Conservation (phyloP, 2,329 filamentous ascomycete species). For the Sphaerulina musiva region DNA sequence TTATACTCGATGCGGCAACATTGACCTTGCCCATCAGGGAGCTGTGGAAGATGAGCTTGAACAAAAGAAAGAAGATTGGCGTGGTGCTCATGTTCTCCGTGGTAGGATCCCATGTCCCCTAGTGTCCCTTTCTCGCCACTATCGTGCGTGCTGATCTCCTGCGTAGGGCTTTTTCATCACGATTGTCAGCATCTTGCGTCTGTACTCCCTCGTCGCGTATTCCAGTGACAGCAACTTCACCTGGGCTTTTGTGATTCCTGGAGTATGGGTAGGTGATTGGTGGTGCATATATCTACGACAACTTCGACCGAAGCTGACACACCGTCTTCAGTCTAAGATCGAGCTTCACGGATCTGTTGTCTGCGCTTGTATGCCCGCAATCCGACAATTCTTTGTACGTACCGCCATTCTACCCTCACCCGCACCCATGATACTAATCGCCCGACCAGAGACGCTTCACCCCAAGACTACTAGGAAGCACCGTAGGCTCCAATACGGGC, state of each 20-base stretch:
- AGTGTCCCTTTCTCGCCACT: neutral
- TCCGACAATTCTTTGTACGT: slow-evolving; percentile 7
- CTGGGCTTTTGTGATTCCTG: slow-evolving; percentile 5
- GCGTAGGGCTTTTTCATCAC: neutral
- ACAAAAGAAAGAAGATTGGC: neutral
- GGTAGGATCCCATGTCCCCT: neutral
- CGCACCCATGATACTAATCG: neutral
- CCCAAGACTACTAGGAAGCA: neutral
- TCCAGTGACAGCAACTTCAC: slow-evolving; percentile 10
- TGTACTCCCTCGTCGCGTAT: slow-evolving; percentile 12
- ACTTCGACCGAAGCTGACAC: neutral
- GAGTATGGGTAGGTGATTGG: neutral
- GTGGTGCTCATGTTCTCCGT: slow-evolving; percentile 7
- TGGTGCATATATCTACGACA: neutral
- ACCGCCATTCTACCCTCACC: neutral
- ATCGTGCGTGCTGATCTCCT: neutral
- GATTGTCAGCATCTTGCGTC: slow-evolving; percentile 15
- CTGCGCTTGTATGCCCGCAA: slow-evolving; percentile 11
- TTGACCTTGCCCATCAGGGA: neutral
- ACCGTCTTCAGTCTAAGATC: slow-evolving; percentile 2
- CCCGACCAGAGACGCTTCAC: slow-evolving; percentile 4
- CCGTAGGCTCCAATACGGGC: neutral
- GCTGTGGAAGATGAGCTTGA: slow-evolving; percentile 6
- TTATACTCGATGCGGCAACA: neutral
- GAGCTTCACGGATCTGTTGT: slow-evolving; percentile 5